Base-by-base conservation (phyloP, 176 grass and related monocot species). In the Panicum miliaceum region DNA sequence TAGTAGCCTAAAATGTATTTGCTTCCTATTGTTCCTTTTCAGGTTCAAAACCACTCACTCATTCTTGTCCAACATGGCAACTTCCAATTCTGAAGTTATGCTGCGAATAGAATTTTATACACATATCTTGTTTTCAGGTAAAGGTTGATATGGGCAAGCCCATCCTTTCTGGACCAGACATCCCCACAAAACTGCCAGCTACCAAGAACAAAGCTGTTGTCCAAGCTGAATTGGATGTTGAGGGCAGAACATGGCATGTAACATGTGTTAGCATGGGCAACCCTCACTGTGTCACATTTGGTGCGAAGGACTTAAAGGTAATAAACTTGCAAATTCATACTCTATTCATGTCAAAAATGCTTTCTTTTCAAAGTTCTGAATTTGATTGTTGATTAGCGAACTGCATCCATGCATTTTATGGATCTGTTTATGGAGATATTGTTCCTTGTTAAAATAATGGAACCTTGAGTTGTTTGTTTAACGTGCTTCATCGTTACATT, bases 181-280 rank as follows among this genome's bases (percentile, higher is more conserved):
- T 98, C 88, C 96, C 96, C 77, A 98, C 96, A 23, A 94, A 87
- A 90, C 59, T 98, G 83, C 52, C 42, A 75, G 78, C 83, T 20
- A 95, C 92, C 69, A 88, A 89, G 64, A 89, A 93, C 71, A 71
- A 85, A 74, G 85, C 91, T 83, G 91, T 94, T 66, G 86, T 98
- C 59, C 84, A 89, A 84, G 87, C 87, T 80, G 89, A 90, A 82
- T 76, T 99, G 77, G 38, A 80, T 62, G 86, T 99, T 68, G 85
- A 99, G 82, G 93, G 93, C 15, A 81, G 80, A 81, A 59, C 89
- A 52, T 99, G 96, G 96, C 84, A 92, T 75, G 91, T 94, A 77
- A 99, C 96, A 67, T 99, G 96, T 92, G 96, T 96, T 85, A 99
- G 96, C 84, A 96, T 99, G 96, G 96, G 96, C 23, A 99, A 99